Evolutionary conservation across 208 protist species (phyloP).

Genomic region (Porcisia deanei): DNA sequence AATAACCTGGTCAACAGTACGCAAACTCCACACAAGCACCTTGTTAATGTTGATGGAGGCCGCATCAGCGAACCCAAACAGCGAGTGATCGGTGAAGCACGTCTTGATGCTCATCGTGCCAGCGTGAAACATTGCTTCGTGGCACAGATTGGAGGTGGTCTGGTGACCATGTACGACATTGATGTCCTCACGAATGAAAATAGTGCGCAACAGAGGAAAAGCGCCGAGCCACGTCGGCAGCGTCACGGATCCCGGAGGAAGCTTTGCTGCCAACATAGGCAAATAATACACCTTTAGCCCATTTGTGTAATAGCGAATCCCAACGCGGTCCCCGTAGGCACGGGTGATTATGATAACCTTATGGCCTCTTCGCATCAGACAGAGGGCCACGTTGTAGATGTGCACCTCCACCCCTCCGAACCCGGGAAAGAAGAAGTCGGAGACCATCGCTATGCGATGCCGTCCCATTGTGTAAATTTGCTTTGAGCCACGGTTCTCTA

Average conservation of each 20-base stretch:
- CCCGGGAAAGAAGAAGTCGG: slow-evolving; percentile 98
- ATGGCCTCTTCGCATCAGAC: slow-evolving; percentile 95
- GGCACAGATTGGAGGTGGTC: slow-evolving; percentile 95
- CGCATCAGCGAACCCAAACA: slow-evolving; percentile 98
- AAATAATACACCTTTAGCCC: slow-evolving; percentile 99
- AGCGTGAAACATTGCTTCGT: slow-evolving; percentile 96
- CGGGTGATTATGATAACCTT: slow-evolving; percentile 97
- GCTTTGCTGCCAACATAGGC: slow-evolving; percentile 90
- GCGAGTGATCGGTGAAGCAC: slow-evolving; percentile 98
- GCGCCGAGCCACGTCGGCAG: slow-evolving; percentile 87
- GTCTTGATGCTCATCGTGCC: slow-evolving; percentile 95
- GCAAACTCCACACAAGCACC: slow-evolving; percentile 95
- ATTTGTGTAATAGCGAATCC: slow-evolving; percentile 96
- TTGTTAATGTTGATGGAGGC: slow-evolving; percentile 97
- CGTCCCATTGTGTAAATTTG: slow-evolving; percentile 37
- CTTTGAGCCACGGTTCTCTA: neutral
- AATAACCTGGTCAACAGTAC: slow-evolving; percentile 96
- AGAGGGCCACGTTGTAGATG: slow-evolving; percentile 96
- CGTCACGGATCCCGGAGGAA: slow-evolving; percentile 89
- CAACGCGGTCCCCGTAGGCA: slow-evolving; percentile 92
- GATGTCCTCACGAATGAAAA: slow-evolving; percentile 96
- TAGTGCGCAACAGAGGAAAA: slow-evolving; percentile 93
- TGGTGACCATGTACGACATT: slow-evolving; percentile 98
- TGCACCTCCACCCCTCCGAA: slow-evolving; percentile 98
- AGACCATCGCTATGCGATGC: slow-evolving; percentile 91